Conservation (phyloP, 2,329 filamentous ascomycete species). For the Fusarium illudens region DNA sequence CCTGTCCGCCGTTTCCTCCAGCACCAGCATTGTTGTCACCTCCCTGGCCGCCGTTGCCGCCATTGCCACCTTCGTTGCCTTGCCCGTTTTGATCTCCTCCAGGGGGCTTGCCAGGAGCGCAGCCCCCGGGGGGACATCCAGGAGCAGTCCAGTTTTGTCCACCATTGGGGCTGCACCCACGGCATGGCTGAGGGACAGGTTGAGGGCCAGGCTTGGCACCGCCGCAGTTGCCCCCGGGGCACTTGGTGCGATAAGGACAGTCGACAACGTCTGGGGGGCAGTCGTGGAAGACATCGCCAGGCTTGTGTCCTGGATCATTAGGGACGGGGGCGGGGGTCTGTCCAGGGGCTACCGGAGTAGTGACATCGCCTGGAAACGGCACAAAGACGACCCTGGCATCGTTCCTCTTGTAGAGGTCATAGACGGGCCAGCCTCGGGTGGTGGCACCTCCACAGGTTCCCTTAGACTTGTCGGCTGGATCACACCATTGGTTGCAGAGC, state of each 20-base stretch:
- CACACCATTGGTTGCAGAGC: slow-evolving; percentile 28
- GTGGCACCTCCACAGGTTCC: slow-evolving; percentile 30
- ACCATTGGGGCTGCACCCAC: slow-evolving; percentile 17
- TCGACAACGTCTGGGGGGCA: slow-evolving; percentile 27
- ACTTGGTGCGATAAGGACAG: slow-evolving; percentile 33
- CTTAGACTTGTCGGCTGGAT: slow-evolving; percentile 23
- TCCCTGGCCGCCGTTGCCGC: not conserved
- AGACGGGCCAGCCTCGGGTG: slow-evolving; percentile 26
- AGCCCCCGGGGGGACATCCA: slow-evolving; percentile 26
- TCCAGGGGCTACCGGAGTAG: slow-evolving; percentile 10
- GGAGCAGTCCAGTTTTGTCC: slow-evolving; percentile 32
- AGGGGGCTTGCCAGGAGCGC: slow-evolving; percentile 9
- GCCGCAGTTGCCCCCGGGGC: slow-evolving; percentile 18
- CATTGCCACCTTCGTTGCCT: not conserved
- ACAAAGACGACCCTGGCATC: slow-evolving; percentile 24
- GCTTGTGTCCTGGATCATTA: slow-evolving; percentile 6
- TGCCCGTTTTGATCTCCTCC: slow-evolving; percentile 4
- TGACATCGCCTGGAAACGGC: slow-evolving; percentile 3
- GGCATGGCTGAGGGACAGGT: slow-evolving; percentile 26
- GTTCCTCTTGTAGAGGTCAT: slow-evolving; percentile 33
- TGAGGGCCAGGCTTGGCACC: not conserved
- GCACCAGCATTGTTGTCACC: not conserved
- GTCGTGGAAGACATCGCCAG: slow-evolving; percentile 30
- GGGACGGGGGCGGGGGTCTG: slow-evolving; percentile 7
- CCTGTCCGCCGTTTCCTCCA: not conserved